A percentile compares a stretch with the other conserved stretches of the same genome.
Conservation (phyloP, 2,329 filamentous ascomycete genomes). For the Xylariaceae sp. region DNA sequence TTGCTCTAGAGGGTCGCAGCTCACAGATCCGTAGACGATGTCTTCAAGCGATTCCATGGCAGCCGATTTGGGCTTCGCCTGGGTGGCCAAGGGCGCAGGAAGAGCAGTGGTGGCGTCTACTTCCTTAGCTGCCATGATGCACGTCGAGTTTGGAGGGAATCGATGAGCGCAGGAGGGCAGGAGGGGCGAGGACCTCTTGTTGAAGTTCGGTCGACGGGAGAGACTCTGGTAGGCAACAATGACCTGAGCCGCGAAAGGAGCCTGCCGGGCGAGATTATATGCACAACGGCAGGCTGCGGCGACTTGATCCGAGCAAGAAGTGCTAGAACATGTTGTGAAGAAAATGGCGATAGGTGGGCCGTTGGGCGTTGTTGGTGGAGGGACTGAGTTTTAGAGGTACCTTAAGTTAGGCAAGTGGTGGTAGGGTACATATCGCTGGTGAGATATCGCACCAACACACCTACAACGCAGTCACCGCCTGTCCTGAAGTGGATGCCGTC, state of each 20-base stretch:
- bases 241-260: constrained; percentile 5
- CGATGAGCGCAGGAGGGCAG: background rate
- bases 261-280: constrained; percentile 15
- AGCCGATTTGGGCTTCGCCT: constrained; percentile 26
- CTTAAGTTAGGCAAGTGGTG: too few relatives aligned
- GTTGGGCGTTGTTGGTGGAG: constrained; percentile 11
- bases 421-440: too few relatives aligned
- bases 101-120: constrained; percentile 16
- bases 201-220: background rate
- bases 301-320: constrained; percentile 15
- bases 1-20: constrained; percentile 28
- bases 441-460: too few relatives aligned
- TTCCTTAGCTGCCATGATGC: constrained; percentile 24
- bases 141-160: background rate
- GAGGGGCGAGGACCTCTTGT: background rate
- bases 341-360: constrained; percentile 6
- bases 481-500: constrained; percentile 20
- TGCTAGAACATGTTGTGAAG: constrained; percentile 6
- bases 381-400: too few relatives aligned
- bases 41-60: constrained; percentile 74
- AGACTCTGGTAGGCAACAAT: background rate
- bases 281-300: constrained; percentile 19
- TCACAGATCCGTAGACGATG: constrained; percentile 79
- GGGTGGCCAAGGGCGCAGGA: constrained; percentile 11
- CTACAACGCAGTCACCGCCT: constrained; percentile 13